phyloP scores from a whole-genome alignment of 768 basidiomycete species.

The Sarcomyxa edulis region DNA sequence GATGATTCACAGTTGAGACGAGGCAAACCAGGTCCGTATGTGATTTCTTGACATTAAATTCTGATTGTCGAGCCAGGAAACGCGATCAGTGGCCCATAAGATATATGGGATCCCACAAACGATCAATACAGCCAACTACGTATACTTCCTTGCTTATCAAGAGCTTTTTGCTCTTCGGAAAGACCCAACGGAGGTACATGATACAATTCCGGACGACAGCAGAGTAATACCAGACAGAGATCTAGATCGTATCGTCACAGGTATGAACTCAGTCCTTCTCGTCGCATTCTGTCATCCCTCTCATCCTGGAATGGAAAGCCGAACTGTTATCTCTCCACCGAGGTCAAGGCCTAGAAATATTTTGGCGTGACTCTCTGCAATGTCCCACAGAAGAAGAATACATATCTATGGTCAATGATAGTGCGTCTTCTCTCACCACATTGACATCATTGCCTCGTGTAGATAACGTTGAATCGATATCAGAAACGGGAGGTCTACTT shows the following conservation, averaged over 20 bases:
- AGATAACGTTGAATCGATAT: neutral
- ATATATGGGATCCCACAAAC: constrained; percentile 97
- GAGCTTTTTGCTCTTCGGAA: constrained; percentile 63
- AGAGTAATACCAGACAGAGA: constrained; percentile 28
- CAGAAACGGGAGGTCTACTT: constrained; percentile 94
- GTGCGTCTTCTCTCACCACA: constrained; percentile 34
- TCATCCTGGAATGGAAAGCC: constrained; percentile 19
- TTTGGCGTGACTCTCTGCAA: constrained; percentile 87
- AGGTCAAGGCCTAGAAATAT: constrained; percentile 90
- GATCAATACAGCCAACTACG: constrained; percentile 96
- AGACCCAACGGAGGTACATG: constrained; percentile 17
- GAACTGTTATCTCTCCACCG: constrained; percentile 87
- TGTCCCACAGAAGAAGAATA: constrained; percentile 97
- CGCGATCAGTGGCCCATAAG: constrained; percentile 75
- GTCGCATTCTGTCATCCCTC: neutral
- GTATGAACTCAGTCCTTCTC: constrained; percentile 34
- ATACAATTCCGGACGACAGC: no score
- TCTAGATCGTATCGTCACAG: constrained; percentile 70
- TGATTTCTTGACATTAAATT: neutral
- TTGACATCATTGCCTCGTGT: constrained; percentile 1
- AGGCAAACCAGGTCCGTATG: constrained; percentile 66
- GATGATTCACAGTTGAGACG: constrained; percentile 84
- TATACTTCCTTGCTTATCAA: constrained; percentile 90
- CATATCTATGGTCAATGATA: constrained; percentile 93
- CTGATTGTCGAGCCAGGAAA: neutral